Conservation (phyloP, 306 rosid species). For the Styphnolobium japonicum region DNA sequence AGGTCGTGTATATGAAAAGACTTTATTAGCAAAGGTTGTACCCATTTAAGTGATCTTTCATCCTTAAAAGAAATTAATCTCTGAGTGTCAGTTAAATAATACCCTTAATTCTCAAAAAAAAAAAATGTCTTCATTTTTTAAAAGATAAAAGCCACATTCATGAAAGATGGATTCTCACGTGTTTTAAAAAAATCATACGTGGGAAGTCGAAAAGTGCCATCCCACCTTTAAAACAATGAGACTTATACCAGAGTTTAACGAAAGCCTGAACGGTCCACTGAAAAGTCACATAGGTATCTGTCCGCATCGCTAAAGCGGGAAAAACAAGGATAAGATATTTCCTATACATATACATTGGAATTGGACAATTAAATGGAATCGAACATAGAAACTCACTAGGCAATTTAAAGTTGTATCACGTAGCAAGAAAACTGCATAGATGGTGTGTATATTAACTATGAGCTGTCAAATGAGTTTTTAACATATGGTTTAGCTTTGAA, state of each 20-base stretch:
- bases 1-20: too few species aligned
- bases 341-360: background rate
- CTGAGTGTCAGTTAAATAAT: too few species aligned
- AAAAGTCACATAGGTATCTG: conserved; percentile 49
- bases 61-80: too few species aligned
- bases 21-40: too few species aligned
- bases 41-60: too few species aligned
- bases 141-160: too few species aligned
- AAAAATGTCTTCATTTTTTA: too few species aligned
- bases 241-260: conserved; percentile 50
- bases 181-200: too few species aligned
- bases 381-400: conserved; percentile 46
- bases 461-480: conserved; percentile 36
- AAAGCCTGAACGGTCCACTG: conserved; percentile 66
- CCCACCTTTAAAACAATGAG: background rate
- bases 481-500: background rate
- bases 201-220: too few species aligned
- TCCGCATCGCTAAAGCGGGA: conserved; percentile 54
- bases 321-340: background rate
- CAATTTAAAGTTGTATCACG: conserved; percentile 61
- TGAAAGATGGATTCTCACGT: too few species aligned
- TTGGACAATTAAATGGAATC: background rate
- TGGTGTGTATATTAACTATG: conserved; percentile 58
- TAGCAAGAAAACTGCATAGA: conserved; percentile 69
- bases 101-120: too few species aligned